Evolutionary conservation across 805 yeast species (phyloP).

Genomic region (Ogataea trehaloabstinens): DNA sequence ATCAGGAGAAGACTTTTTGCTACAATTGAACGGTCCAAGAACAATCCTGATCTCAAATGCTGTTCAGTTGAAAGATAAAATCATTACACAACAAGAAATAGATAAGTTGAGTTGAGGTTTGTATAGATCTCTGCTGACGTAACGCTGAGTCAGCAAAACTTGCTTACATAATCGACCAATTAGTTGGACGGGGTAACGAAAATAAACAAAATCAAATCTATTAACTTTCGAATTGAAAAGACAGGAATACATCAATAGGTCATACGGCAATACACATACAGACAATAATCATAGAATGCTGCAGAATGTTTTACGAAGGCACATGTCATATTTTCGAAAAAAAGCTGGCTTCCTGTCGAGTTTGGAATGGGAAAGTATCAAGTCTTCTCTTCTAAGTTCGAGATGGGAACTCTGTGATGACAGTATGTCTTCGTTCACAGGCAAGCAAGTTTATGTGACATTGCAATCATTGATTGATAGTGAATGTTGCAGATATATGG

Average conservation of each 20-base stretch:
- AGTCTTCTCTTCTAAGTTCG: conserved; percentile 11
- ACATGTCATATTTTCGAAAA: neutral
- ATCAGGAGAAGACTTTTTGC: conserved; percentile 21
- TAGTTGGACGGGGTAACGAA: conserved; percentile 1
- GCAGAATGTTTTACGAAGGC: neutral
- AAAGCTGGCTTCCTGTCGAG: conserved; percentile 1
- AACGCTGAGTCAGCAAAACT: no score
- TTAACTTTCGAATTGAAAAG: no score
- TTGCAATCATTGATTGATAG: conserved; percentile 24
- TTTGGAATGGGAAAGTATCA: conserved; percentile 11
- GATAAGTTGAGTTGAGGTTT: no score
- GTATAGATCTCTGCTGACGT: no score
- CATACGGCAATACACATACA: neutral
- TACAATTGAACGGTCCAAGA: conserved; percentile 32
- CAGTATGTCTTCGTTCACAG: conserved; percentile 24
- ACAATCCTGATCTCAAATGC: conserved; percentile 29
- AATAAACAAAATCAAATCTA: neutral
- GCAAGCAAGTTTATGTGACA: conserved; percentile 28
- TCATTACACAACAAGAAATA: conserved; percentile 25
- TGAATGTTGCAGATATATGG: conserved; percentile 14
- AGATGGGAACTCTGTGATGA: conserved; percentile 29
- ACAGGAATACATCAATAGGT: neutral
- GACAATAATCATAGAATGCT: neutral
- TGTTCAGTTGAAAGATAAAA: conserved; percentile 22
- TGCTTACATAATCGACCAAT: neutral